These are phyloP conservation scores for Xylaria sp. DNA, from an alignment of 2,329 filamentous ascomycete genomes.

Conservation along the genomic window DNA sequence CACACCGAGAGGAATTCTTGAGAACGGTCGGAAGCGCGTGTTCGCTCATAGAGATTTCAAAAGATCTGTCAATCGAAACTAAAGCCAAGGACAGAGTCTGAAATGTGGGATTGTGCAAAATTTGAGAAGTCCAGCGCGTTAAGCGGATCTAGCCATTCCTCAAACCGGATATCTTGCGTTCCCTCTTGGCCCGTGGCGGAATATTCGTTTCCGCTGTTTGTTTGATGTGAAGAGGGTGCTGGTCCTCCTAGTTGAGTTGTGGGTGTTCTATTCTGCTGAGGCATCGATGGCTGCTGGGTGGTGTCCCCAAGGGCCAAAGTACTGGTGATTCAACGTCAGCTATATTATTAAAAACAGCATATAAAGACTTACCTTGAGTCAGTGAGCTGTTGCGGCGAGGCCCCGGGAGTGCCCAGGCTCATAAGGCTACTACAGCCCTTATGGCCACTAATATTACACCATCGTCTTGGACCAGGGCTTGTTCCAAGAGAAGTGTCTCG, in stretches of 20 bases:
- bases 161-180: background rate
- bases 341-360: background rate
- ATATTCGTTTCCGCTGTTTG: background rate
- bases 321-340: background rate
- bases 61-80: slow-evolving; percentile 3
- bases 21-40: too few species aligned
- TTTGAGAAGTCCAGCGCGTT: slow-evolving; percentile 26
- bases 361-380: background rate
- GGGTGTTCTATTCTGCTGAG: background rate
- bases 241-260: background rate
- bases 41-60: too few species aligned
- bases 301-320: background rate
- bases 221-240: background rate
- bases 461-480: background rate
- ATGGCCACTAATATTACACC: too few species aligned
- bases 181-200: background rate
- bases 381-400: background rate
- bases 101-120: slow-evolving; percentile 21
- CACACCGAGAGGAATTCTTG: too few species aligned
- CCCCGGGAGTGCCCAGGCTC: too few species aligned
- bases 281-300: background rate
- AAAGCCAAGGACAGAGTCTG: slow-evolving; percentile 17
- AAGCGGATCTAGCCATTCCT: slow-evolving; percentile 23
- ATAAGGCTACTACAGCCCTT: background rate
- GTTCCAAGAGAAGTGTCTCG: background rate